Conservation (phyloP, 352 stramenopile genomes). For the Pythium folliculosum region DNA sequence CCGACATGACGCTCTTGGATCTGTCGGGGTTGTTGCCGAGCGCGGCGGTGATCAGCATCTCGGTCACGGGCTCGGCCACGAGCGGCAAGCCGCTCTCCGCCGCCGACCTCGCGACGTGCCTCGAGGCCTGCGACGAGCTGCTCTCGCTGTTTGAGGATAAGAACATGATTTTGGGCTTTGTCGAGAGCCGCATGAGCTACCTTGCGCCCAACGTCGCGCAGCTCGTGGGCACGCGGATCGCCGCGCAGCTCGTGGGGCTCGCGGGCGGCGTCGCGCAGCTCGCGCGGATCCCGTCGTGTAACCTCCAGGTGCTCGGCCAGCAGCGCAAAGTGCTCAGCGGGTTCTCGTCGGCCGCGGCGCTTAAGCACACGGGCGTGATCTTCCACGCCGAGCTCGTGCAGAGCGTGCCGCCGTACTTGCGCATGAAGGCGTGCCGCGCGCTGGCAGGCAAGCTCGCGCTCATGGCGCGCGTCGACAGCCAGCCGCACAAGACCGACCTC, state of each 20-base stretch:
- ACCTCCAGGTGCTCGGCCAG: conserved; percentile 96
- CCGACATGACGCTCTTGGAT: conserved; percentile 91
- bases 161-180: conserved; percentile 87
- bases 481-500: conserved; percentile 72
- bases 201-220: conserved; percentile 94
- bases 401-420: conserved; percentile 88
- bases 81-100: conserved; percentile 78
- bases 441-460: conserved; percentile 91
- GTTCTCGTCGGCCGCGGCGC: conserved; percentile 79
- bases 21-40: conserved; percentile 90
- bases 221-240: conserved; percentile 94
- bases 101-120: conserved; percentile 71
- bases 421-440: conserved; percentile 93
- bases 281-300: conserved; percentile 95
- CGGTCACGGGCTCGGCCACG: conserved; percentile 91
- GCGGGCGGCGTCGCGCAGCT: conserved; percentile 94
- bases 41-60: conserved; percentile 95
- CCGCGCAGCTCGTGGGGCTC: conserved; percentile 93
- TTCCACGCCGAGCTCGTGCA: conserved; percentile 94
- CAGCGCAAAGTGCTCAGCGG: conserved; percentile 91
- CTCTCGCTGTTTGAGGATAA: conserved; percentile 88
- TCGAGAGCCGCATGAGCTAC: conserved; percentile 92
- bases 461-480: conserved; percentile 93
- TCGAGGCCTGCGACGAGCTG: conserved; percentile 85
- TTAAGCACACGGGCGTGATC: conserved; percentile 94